Conservation (phyloP, 768 basidiomycete genomes). For the Tubosaeta sp. region DNA sequence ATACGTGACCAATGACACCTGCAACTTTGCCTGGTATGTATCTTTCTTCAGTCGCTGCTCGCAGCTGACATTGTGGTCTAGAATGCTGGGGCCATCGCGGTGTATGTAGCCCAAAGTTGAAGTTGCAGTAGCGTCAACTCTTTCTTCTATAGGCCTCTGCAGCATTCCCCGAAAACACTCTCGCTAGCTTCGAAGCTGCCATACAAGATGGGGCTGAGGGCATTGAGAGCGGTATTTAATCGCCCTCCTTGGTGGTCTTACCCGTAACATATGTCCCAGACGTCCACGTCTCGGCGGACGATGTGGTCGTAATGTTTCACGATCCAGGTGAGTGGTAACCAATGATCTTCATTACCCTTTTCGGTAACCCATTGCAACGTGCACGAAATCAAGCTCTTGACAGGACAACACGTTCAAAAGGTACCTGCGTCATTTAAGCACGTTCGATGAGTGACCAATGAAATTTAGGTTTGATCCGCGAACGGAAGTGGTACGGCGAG, state of each 20-base stretch:
- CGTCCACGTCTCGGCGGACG: constrained; percentile 89
- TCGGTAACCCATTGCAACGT: constrained; percentile 22
- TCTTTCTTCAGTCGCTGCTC: neutral
- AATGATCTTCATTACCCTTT: constrained; percentile 20
- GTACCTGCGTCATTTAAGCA: constrained; percentile 30
- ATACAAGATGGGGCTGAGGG: constrained; percentile 94
- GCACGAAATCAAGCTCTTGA: constrained; percentile 47
- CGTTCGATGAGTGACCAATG: constrained; percentile 26
- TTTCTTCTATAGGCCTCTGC: constrained; percentile 70
- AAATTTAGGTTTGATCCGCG: constrained; percentile 57
- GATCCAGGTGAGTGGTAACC: constrained; percentile 62
- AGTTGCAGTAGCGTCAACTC: neutral
- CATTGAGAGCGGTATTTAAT: constrained; percentile 91
- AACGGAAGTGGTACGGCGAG: constrained; percentile 66
- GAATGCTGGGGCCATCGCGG: constrained; percentile 84
- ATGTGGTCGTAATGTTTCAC: constrained; percentile 92
- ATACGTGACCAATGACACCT: constrained; percentile 19
- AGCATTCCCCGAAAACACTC: constrained; percentile 88
- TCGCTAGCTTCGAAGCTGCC: constrained; percentile 92
- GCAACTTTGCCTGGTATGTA: constrained; percentile 26
- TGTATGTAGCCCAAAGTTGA: constrained; percentile 41
- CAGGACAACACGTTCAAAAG: constrained; percentile 78
- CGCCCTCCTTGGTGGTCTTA: constrained; percentile 31
- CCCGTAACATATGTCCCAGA: constrained; percentile 67
- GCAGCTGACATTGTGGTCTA: constrained; percentile 14